Evolutionary conservation across 2,329 filamentous ascomycete genomes (phyloP).

Genomic region (Colletotrichum sp.): DNA sequence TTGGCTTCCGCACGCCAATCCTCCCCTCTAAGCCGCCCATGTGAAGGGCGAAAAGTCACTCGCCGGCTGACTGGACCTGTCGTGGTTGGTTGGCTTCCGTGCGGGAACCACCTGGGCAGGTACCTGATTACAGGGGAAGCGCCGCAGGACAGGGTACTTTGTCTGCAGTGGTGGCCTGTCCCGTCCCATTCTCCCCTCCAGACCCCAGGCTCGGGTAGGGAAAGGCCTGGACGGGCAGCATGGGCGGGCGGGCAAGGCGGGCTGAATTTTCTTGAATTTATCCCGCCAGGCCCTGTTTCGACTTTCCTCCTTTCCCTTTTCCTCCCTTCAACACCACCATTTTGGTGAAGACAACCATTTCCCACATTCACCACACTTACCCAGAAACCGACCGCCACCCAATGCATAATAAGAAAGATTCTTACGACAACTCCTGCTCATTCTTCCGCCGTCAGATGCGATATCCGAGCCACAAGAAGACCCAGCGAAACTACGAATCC

Average conservation of each 20-base stretch:
- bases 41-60: slow-evolving; percentile 18
- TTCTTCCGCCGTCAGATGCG: slow-evolving; percentile 65
- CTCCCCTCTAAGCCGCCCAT: not conserved
- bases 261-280: slow-evolving; percentile 21
- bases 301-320: slow-evolving; percentile 14
- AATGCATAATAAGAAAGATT: slow-evolving; percentile 63
- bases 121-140: not conserved
- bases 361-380: slow-evolving; percentile 20
- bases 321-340: slow-evolving; percentile 25
- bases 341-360: slow-evolving; percentile 24
- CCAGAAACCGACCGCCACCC: slow-evolving; percentile 31
- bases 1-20: slow-evolving; percentile 19
- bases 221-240: not conserved
- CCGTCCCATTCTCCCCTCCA: not conserved
- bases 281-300: slow-evolving; percentile 5
- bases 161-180: slow-evolving; percentile 12
- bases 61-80: slow-evolving; percentile 10
- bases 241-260: not conserved
- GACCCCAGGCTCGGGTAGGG: not conserved
- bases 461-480: slow-evolving; percentile 53
- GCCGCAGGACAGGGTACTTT: not conserved
- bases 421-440: slow-evolving; percentile 47
- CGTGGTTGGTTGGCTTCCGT: slow-evolving; percentile 9
- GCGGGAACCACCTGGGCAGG: not conserved
- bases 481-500: slow-evolving; percentile 53